Evolutionary conservation across 306 rosid genomes (phyloP).

Genomic region (Spatholobus suberectus): DNA sequence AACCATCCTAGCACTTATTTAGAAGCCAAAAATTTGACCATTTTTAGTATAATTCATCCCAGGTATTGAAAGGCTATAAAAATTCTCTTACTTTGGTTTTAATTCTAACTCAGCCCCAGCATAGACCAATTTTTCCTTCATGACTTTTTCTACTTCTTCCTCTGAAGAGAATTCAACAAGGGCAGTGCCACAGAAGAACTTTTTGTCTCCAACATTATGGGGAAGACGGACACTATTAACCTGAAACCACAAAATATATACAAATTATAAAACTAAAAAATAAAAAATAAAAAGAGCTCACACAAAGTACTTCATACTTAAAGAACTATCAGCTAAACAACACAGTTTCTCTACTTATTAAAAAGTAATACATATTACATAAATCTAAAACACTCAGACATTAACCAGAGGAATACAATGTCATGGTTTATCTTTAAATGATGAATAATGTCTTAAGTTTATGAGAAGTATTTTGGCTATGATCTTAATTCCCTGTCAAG

Average conservation of each 20-base stretch:
- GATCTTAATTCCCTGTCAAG: background rate
- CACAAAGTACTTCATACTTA: background rate
- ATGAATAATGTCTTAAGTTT: background rate
- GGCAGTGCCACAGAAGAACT: slow-evolving; percentile 79
- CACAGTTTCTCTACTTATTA: slow-evolving; percentile 3
- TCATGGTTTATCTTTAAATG: slow-evolving; percentile 15
- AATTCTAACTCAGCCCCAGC: slow-evolving; percentile 70
- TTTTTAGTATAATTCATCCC: background rate
- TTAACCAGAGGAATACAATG: background rate
- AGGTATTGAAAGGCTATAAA: background rate
- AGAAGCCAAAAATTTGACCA: background rate
- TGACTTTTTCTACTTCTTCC: slow-evolving; percentile 64
- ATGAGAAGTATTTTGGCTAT: background rate
- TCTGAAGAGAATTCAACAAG: slow-evolving; percentile 80
- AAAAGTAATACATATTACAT: background rate
- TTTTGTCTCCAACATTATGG: slow-evolving; percentile 87
- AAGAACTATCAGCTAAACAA: slow-evolving; percentile 1
- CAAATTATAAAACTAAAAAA: too few species aligned
- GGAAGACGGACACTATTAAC: slow-evolving; percentile 88
- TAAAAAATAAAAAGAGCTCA: background rate
- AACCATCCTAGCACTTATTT: background rate
- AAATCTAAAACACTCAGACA: background rate
- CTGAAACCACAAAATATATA: slow-evolving; percentile 49
- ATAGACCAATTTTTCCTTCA: slow-evolving; percentile 58
- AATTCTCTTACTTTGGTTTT: slow-evolving; percentile 78